Conservation (phyloP, 495 filamentous ascomycete species). For the Penicillium paradoxum region DNA sequence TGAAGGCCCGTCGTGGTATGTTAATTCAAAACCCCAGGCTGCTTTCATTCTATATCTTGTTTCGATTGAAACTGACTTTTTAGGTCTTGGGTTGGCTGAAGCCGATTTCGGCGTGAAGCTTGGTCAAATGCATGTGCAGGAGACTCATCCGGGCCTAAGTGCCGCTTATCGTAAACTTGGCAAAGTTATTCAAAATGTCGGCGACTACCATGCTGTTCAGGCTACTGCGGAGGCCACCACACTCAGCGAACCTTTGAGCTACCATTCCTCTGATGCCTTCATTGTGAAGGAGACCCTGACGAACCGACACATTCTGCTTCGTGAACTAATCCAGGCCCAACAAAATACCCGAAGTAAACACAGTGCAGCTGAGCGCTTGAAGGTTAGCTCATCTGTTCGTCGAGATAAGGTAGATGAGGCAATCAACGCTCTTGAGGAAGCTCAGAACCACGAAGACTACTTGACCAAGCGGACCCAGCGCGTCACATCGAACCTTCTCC, state of each 20-base stretch:
- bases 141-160: constrained; percentile 79
- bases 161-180: constrained; percentile 94
- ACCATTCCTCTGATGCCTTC: constrained; percentile 93
- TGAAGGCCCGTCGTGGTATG: constrained; percentile 86
- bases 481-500: constrained; percentile 82
- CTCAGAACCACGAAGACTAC: constrained; percentile 68
- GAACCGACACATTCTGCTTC: constrained; percentile 96
- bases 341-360: constrained; percentile 72
- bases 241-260: constrained; percentile 86
- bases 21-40: not conserved
- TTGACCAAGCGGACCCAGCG: constrained; percentile 77
- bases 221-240: constrained; percentile 95
- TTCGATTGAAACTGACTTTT: constrained; percentile 8
- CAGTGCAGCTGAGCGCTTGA: constrained; percentile 81
- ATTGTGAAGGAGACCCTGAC: constrained; percentile 99
- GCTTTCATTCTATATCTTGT: not conserved
- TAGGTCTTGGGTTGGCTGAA: constrained; percentile 87
- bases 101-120: constrained; percentile 90
- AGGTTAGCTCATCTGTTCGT: constrained; percentile 73
- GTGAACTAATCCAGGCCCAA: constrained; percentile 85
- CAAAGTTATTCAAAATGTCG: constrained; percentile 83
- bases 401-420: constrained; percentile 96
- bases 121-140: constrained; percentile 76
- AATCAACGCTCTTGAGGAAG: constrained; percentile 81
- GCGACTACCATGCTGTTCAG: constrained; percentile 96